phyloP scores from a whole-genome alignment of 345 rosid genomes.

The Hibiscus syriacus region DNA sequence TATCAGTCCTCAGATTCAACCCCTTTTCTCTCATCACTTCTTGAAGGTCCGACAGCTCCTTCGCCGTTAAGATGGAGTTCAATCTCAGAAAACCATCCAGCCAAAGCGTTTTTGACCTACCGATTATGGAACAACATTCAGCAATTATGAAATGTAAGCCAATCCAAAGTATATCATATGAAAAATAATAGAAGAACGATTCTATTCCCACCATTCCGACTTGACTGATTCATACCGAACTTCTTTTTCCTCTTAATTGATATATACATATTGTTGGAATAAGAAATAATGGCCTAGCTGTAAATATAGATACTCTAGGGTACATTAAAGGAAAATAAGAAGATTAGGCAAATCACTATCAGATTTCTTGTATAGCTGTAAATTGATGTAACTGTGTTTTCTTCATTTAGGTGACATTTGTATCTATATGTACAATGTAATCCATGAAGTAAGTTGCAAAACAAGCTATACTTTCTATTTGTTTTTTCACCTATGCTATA shows the following conservation, averaged over 20 bases:
- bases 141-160: not conserved
- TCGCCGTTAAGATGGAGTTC: constrained; percentile 49
- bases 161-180: too few species aligned
- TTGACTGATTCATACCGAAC: not conserved
- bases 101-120: constrained; percentile 89
- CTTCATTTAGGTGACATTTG: too few species aligned
- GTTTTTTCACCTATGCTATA: too few species aligned
- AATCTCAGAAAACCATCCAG: constrained; percentile 80
- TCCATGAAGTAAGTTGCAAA: too few species aligned
- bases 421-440: too few species aligned
- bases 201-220: not conserved
- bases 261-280: not conserved
- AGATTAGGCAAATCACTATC: too few species aligned
- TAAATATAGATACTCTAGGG: too few species aligned
- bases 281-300: too few species aligned
- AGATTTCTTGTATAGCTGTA: too few species aligned
- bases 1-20: constrained; percentile 83
- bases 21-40: constrained; percentile 98
- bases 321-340: too few species aligned
- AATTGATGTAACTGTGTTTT: too few species aligned
- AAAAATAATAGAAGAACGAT: not conserved
- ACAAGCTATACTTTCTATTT: too few species aligned
- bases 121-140: not conserved
- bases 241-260: not conserved
- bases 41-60: constrained; percentile 88